Base-by-base conservation (phyloP, 176 grass and related monocot species). In the Triticum timopheevii region DNA sequence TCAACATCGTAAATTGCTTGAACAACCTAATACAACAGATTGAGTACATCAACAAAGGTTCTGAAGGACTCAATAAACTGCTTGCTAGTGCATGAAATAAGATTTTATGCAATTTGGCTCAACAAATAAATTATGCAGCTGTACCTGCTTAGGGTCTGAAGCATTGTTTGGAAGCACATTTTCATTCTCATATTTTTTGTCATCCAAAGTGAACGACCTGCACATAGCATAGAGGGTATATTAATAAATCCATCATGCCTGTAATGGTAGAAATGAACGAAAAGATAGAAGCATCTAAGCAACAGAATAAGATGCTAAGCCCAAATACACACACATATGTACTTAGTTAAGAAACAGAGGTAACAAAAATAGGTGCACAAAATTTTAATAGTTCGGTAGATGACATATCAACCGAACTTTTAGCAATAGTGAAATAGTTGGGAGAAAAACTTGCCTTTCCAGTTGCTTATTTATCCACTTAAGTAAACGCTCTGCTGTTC, bases 381-480 rank as follows among this genome's bases (percentile, higher is more conserved):
- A 65, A 13, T 79, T 10, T 25, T 76, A 7, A 7, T 80, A 50
- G 39, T 68, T 79, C 38, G 0, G 25, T 52, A 76, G 49, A 76
- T 76, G 42, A 11, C 67, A 28, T 3, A 76, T 76, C 63, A 44
- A 83, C 25, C 27, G 61, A 67, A 73, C 33, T 83, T 84, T 31
- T 80, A 76, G 50, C n/a, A 22, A 81, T 38, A 88, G 56, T 17
- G 31, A 58, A 77, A 85, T 70, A 7, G n/a, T 24, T 7, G n/a
- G 56, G 23, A 73, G 17, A 38, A 25, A 25, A 88, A 90, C 87
- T 90, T 88, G 68, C 97, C 92, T 99, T 87, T 87, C 89, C 61
- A 96, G 83, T 77, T 76, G 89, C 79, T 96, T 96, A 88, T 99
- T 96, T 91, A 99, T 93, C 92, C 94, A 99, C 62, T 94, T 94